Percentiles rank a stretch among this genome's conserved stretches.
phyloP scores from a whole-genome alignment of 2,329 filamentous ascomycete genomes.

The Chalaropsis ovoidea region DNA sequence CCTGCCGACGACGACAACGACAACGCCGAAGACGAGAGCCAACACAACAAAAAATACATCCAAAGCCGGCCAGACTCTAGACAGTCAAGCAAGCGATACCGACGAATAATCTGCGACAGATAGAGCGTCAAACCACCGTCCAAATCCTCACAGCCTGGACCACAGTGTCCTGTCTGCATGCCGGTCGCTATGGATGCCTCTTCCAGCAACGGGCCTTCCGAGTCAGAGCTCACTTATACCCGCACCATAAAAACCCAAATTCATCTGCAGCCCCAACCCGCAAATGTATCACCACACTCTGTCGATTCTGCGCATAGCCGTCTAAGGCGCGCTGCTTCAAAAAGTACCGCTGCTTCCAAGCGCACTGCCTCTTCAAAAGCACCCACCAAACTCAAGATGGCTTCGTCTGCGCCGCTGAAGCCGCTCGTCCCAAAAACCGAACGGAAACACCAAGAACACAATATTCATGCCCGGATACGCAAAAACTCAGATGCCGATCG shows the following conservation, averaged over 20 bases:
- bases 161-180: not conserved
- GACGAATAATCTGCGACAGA: not conserved
- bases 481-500: conserved; percentile 47
- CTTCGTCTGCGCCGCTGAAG: conserved; percentile 24
- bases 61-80: not conserved
- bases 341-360: conserved; percentile 9
- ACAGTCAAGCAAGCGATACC: not conserved
- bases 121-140: not conserved
- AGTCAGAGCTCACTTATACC: not conserved
- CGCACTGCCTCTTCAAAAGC: conserved; percentile 3
- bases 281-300: conserved; percentile 18
- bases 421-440: conserved; percentile 31
- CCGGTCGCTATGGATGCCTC: conserved; percentile 12
- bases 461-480: conserved; percentile 35
- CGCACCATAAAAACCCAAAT: conserved; percentile 21
- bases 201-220: not conserved
- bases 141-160: not conserved
- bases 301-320: conserved; percentile 23
- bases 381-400: conserved; percentile 22
- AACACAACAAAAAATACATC: not conserved
- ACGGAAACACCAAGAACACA: conserved; percentile 37
- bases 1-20: not conserved
- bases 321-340: conserved; percentile 18
- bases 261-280: conserved; percentile 7
- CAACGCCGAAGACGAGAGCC: not conserved